These are phyloP conservation scores for Leccinum cinnamomeum DNA, from an alignment of 1,284 basidiomycete species.

Conservation along the genomic window DNA sequence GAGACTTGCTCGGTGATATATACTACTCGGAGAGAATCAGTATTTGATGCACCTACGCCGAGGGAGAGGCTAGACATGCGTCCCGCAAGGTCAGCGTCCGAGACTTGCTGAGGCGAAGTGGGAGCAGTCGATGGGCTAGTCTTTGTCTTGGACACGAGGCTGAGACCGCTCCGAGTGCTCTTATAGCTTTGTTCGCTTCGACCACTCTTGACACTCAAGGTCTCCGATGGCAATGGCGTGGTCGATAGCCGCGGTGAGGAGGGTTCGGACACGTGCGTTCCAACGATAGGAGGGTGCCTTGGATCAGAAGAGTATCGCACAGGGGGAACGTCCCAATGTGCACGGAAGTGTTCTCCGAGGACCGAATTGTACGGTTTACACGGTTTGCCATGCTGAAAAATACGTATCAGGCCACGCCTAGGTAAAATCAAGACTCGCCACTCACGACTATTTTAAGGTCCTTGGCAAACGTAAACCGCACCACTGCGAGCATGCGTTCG, in stretches of 20 bases:
- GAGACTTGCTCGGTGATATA: conserved; percentile 87
- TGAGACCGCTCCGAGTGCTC: conserved; percentile 55
- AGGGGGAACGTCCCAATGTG: conserved; percentile 81
- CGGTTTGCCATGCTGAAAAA: conserved; percentile 74
- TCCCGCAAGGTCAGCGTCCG: conserved; percentile 45
- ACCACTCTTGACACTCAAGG: conserved; percentile 53
- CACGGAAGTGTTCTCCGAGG: conserved; percentile 88
- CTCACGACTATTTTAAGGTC: conserved; percentile 92
- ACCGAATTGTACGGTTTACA: conserved; percentile 98
- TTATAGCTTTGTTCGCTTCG: conserved; percentile 51
- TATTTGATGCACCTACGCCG: conserved; percentile 33
- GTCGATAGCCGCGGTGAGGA: conserved; percentile 31
- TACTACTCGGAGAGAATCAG: conserved; percentile 54
- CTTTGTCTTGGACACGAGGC: conserved; percentile 48
- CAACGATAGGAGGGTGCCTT: conserved; percentile 46
- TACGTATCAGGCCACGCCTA: conserved; percentile 4
- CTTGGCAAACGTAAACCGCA: conserved; percentile 91
- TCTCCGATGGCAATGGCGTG: conserved; percentile 41
- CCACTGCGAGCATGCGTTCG: conserved; percentile 88
- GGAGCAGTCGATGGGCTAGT: conserved; percentile 57
- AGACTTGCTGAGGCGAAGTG: conserved; percentile 50
- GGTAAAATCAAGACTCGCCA: conserved; percentile 16
- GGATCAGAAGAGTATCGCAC: conserved; percentile 53
- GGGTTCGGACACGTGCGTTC: conserved; percentile 41
- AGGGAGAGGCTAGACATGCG: conserved; percentile 63